A percentile compares a stretch with the other conserved stretches of the same genome.
Evolutionary conservation across 2,329 filamentous ascomycete genomes (phyloP).

Genomic region (Botrytis deweyae): DNA sequence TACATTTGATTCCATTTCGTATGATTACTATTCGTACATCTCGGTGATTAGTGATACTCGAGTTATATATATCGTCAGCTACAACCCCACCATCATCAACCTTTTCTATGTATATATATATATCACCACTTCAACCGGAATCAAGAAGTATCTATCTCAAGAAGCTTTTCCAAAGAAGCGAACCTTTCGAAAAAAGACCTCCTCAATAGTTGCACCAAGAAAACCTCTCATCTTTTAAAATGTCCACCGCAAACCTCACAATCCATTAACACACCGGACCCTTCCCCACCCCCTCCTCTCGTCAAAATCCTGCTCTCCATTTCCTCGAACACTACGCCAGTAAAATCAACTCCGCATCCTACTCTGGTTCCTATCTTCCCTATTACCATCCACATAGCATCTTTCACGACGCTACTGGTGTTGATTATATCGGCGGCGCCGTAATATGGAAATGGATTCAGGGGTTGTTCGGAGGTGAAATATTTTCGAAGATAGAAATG

Average conservation of each 20-base stretch:
- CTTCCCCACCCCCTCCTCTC: background rate
- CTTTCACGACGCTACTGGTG: slow-evolving; percentile 16
- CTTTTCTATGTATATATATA: background rate
- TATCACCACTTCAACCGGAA: background rate
- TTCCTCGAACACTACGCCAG: slow-evolving; percentile 10
- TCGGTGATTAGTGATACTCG: slow-evolving; percentile 2
- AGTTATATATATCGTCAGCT: background rate
- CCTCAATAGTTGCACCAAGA: no score
- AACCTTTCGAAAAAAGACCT: background rate
- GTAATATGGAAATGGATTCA: slow-evolving; percentile 20
- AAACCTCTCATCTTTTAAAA: background rate
- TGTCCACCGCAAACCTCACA: background rate
- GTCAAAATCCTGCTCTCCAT: slow-evolving; percentile 1
- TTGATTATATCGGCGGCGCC: slow-evolving; percentile 8
- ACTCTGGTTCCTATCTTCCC: slow-evolving; percentile 3
- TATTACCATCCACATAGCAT: slow-evolving; percentile 12
- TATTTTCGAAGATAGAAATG: slow-evolving; percentile 13
- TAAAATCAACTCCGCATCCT: slow-evolving; percentile 5
- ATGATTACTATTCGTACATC: background rate
- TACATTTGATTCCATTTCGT: background rate
- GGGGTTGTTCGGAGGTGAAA: background rate
- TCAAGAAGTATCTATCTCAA: no score
- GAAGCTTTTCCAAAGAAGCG: no score
- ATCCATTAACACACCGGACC: background rate
- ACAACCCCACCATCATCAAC: background rate